Base-by-base conservation (phyloP, 345 rosid species). In the Lepidium sativum region DNA sequence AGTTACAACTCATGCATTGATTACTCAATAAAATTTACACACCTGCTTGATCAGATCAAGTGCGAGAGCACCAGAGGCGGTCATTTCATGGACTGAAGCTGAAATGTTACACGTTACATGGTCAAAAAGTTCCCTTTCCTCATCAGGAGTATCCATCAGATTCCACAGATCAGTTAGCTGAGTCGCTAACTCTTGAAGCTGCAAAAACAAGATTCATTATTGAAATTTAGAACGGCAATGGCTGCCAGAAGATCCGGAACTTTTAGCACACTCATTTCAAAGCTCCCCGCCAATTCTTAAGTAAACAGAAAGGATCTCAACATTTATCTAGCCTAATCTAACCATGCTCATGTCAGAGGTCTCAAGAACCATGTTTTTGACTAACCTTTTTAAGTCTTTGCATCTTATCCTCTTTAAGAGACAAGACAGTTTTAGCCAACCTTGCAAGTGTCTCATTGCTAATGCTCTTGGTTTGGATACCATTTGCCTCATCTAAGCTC, bases 131-230 rank as follows among this genome's bases (percentile, higher is more conserved):
- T 63, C 72, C 48, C 97, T 79, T 65, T 90, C 97, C 60, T 87
- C 97, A 29, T 45, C 73, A 3, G 96, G 81, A 48, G 99, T 90
- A 68, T 94, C 97, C 99, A 94, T 90, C 73, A 90, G 82, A 77
- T 94, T 90, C 99, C 99, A 94, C 29, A 94, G 82, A 72, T 94
- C 99, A 79, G 73, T 77, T 63, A 92, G 77, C 70, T 87, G 97
- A 59, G 81, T 75, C 39, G 95, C 90, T 39, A 90, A 35, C 37
- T 71, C 75, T 95, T 51, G 92, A 84, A 75, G 97, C 83, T 59
- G 85, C 80, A 41, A 1, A 33, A 37, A 7, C 20, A 45, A 62
- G 40, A 62, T 27, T 17, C 41, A 53, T 35, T 23, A 15, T 15
- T 34, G 9, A 33, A 23, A 21, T 25, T 10, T 37, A 15, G 42